Evolutionary conservation across 805 yeast genomes (phyloP).

Genomic region (Starmerella apicola): DNA sequence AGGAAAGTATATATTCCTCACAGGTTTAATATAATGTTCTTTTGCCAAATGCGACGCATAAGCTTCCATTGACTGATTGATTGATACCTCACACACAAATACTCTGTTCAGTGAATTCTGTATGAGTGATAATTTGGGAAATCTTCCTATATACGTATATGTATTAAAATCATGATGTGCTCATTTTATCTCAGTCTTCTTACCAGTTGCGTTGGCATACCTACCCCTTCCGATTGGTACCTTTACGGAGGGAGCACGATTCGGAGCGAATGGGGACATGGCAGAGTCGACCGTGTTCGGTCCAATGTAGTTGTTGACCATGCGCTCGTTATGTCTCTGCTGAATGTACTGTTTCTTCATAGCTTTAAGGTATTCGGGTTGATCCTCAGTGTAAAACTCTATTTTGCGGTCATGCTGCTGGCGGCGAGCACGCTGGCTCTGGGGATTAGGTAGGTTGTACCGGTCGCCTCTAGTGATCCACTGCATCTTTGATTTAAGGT

Average conservation of each 20-base stretch:
- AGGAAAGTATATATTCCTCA: too few relatives aligned
- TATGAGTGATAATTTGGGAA: too few relatives aligned
- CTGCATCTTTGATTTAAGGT: slow-evolving; percentile 79
- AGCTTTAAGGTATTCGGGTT: slow-evolving; percentile 82
- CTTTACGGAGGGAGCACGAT: slow-evolving; percentile 34
- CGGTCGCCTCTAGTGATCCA: slow-evolving; percentile 85
- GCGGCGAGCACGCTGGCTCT: slow-evolving; percentile 62
- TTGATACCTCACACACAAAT: too few relatives aligned
- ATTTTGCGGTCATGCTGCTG: slow-evolving; percentile 72
- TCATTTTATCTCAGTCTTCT: slow-evolving; percentile 7
- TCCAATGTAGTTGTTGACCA: slow-evolving; percentile 79
- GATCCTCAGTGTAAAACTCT: slow-evolving; percentile 71
- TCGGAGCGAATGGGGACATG: slow-evolving; percentile 77
- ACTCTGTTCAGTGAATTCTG: too few relatives aligned
- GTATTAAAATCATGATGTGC: too few relatives aligned
- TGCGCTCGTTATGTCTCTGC: slow-evolving; percentile 71
- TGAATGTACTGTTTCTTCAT: slow-evolving; percentile 81
- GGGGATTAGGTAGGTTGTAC: slow-evolving; percentile 76
- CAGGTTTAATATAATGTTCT: too few relatives aligned
- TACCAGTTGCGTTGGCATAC: slow-evolving; percentile 47
- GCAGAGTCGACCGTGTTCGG: slow-evolving; percentile 76
- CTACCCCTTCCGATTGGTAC: slow-evolving; percentile 81
- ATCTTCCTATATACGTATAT: too few relatives aligned
- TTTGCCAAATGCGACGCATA: too few relatives aligned
- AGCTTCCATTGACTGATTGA: too few relatives aligned